Evolutionary conservation across 208 protist genomes (phyloP).

Genomic region (Leishmania tarentolae): DNA sequence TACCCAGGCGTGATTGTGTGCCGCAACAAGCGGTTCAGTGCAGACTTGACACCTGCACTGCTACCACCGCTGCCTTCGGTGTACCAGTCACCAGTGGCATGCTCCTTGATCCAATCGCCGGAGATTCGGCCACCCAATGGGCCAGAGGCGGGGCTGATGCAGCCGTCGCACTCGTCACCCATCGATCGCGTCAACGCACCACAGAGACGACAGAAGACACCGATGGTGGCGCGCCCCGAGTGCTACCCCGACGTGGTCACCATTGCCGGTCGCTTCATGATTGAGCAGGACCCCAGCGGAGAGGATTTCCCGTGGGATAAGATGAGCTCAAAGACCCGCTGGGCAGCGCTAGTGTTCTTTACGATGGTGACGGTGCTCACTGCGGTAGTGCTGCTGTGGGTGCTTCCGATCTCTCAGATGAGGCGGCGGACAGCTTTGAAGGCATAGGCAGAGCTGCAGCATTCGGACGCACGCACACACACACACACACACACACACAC

Average conservation of each 20-base stretch:
- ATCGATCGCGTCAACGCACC: conserved; percentile 9
- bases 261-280: conserved; percentile 48
- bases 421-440: neutral
- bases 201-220: conserved; percentile 20
- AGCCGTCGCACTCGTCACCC: neutral
- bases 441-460: neutral
- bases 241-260: conserved; percentile 31
- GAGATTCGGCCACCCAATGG: neutral
- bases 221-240: conserved; percentile 21
- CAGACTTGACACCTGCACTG: neutral
- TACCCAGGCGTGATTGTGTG: conserved; percentile 55
- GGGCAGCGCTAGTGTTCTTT: conserved; percentile 29
- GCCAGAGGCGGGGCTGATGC: neutral
- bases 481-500: neutral
- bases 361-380: conserved; percentile 16
- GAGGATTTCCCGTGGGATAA: conserved; percentile 42
- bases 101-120: neutral
- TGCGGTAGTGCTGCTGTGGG: conserved; percentile 8
- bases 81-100: neutral
- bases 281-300: conserved; percentile 37
- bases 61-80: neutral
- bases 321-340: conserved; percentile 10
- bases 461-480: neutral
- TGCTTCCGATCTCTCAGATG: conserved; percentile 1
- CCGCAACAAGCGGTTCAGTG: conserved; percentile 26